Evolutionary conservation across 129 eudicot species (phyloP).

Genomic region (Pseudognaphalium luteoalbum): DNA sequence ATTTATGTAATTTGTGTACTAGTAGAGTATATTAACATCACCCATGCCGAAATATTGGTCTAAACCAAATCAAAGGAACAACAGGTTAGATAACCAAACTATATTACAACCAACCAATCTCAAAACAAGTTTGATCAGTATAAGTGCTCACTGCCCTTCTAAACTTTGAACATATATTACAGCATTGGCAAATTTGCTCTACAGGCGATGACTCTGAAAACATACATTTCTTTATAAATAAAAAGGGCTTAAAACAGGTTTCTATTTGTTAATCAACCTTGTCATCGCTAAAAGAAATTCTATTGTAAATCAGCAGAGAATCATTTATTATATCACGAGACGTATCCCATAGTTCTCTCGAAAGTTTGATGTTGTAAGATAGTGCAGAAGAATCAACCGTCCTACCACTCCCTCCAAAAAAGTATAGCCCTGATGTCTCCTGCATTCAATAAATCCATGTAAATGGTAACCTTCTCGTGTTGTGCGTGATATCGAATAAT

Average conservation of each 20-base stretch:
- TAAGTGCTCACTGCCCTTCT: background rate
- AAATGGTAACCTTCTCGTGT: background rate
- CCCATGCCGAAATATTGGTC: too few species aligned
- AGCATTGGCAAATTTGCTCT: background rate
- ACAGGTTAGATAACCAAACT: too few species aligned
- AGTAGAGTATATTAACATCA: too few species aligned
- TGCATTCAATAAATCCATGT: conserved; percentile 35
- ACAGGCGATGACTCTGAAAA: background rate
- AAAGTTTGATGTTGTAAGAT: conserved; percentile 55
- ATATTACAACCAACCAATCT: too few species aligned
- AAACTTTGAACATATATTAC: background rate
- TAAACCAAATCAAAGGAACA: too few species aligned
- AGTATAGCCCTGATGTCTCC: conserved; percentile 77
- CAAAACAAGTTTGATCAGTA: too few species aligned
- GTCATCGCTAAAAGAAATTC: background rate
- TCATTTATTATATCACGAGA: conserved; percentile 57
- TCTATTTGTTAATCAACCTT: conserved; percentile 1
- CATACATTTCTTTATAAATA: background rate
- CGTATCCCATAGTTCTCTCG: conserved; percentile 69
- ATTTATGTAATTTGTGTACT: too few species aligned
- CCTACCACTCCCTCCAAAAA: conserved; percentile 86
- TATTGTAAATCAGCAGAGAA: conserved; percentile 25
- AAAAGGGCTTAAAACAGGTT: background rate
- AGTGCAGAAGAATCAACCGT: conserved; percentile 61
- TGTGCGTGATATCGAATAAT: background rate